Base-by-base conservation (phyloP, 257 asterid species). In the Coffea eugenioides region DNA sequence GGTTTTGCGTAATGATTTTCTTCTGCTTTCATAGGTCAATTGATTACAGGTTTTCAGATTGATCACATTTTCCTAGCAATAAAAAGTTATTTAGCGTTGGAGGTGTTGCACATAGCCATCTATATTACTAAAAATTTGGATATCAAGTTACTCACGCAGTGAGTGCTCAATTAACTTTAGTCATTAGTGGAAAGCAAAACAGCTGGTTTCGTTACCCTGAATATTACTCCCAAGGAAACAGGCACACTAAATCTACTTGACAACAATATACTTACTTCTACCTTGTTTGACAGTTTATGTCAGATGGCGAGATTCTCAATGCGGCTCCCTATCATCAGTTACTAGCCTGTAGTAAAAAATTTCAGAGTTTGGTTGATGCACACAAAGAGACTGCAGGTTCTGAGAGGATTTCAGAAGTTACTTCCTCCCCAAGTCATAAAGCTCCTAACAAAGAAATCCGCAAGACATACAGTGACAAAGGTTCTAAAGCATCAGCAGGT, bases 311-410 rank as follows among this genome's bases (percentile, higher is more conserved):
- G 73, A 80, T 86, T 82, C 74, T 82, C 78, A 71, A 75, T 74
- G 83, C 89, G 56, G 90, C 85, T 74, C 82, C 89, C 21, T 88
- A 90, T 83, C 75, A 82, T 61, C 82, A 86, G 74, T 85, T 88
- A 75, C 87, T 90, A 71, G 86, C 82, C 72, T 80, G 88, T 16
- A 85, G 92, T 74, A 81, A 82, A 82, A 89, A 90, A 52, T 90
- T 88, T 43, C 83, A 77, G 68, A 84, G 85, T 54, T 83, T 90
- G 78, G 91, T 90, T 62, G 83, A 87, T 67, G 91, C 89, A 52
- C 91, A 90, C 78, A 86, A 86, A 80, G 89, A 90, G 85, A 90
- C 88, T 8, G 90, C 86, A 2, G 92, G 90, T 80, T 86, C 91
- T 10, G 90, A 84, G 77, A 86, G 84, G 84, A 84, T 82, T 10